These are phyloP conservation scores for Gomphus sp. DNA, from an alignment of 1,284 basidiomycete genomes.

Conservation along the genomic window DNA sequence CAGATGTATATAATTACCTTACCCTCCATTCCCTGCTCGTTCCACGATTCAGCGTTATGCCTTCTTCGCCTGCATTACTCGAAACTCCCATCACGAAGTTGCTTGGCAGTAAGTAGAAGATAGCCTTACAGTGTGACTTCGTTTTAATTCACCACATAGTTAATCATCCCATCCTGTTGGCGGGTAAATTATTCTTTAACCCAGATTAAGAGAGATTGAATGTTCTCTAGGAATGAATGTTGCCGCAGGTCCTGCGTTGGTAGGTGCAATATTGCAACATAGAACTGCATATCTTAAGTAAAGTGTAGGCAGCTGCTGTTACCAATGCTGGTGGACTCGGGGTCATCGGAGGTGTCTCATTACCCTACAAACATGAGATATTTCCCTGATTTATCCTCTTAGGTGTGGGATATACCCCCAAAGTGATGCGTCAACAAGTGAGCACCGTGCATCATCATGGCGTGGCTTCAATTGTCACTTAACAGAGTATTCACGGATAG, in stretches of 20 bases:
- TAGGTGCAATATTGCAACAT: neutral
- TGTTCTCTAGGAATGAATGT: slow-evolving; percentile 65
- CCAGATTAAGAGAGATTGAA: neutral
- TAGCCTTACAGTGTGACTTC: neutral
- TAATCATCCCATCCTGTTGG: slow-evolving; percentile 81
- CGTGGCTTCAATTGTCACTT: slow-evolving; percentile 13
- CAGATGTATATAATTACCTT: too few relatives aligned
- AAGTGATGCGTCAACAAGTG: slow-evolving; percentile 62
- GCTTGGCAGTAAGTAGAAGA: slow-evolving; percentile 41
- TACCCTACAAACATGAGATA: neutral
- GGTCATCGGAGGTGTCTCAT: slow-evolving; percentile 65
- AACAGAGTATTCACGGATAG: slow-evolving; percentile 24
- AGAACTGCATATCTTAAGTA: too few relatives aligned
- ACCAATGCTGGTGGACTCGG: slow-evolving; percentile 83
- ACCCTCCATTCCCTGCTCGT: neutral
- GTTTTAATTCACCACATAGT: slow-evolving; percentile 22
- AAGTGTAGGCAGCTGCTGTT: slow-evolving; percentile 59
- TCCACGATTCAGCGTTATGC: neutral
- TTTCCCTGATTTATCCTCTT: neutral
- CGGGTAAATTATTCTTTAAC: slow-evolving; percentile 35
- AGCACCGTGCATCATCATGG: neutral
- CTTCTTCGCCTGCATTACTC: slow-evolving; percentile 12
- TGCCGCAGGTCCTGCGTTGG: slow-evolving; percentile 76
- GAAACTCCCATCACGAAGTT: slow-evolving; percentile 72
- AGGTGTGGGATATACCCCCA: slow-evolving; percentile 63